Conservation (phyloP, 2,329 filamentous ascomycete genomes). For the Conoideocrella luteorostrata region DNA sequence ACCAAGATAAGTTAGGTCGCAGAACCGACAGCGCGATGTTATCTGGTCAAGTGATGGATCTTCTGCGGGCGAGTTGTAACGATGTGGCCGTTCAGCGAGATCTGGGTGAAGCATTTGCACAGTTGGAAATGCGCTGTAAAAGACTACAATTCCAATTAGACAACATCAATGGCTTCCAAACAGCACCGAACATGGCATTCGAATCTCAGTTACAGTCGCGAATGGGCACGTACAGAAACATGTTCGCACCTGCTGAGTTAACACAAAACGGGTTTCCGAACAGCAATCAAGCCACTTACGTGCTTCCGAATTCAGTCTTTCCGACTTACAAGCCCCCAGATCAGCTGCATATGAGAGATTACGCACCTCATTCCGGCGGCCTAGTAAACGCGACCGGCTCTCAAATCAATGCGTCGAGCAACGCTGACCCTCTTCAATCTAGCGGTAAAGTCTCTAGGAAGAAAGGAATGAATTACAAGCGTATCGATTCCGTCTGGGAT, state of each 20-base stretch:
- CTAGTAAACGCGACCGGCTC: not conserved
- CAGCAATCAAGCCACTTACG: not conserved
- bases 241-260: not conserved
- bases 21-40: no score
- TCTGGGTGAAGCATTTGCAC: conserved; percentile 1
- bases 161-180: not conserved
- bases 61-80: not conserved
- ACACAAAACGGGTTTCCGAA: not conserved
- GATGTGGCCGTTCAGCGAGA: conserved; percentile 1
- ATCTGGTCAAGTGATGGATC: no score
- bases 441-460: conserved; percentile 14
- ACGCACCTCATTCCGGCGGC: not conserved
- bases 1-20: no score
- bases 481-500: conserved; percentile 51
- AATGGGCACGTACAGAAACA: not conserved
- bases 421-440: no score
- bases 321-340: not conserved
- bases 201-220: not conserved
- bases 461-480: conserved; percentile 36
- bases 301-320: not conserved
- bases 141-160: conserved; percentile 5
- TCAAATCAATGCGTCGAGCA: not conserved
- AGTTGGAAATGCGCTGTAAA: conserved; percentile 6
- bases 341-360: not conserved
- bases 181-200: not conserved